Percentiles rank a stretch among this genome's conserved stretches.
Evolutionary conservation across 2,329 filamentous ascomycete species (phyloP).

Genomic region (Coleophoma cylindrospora): DNA sequence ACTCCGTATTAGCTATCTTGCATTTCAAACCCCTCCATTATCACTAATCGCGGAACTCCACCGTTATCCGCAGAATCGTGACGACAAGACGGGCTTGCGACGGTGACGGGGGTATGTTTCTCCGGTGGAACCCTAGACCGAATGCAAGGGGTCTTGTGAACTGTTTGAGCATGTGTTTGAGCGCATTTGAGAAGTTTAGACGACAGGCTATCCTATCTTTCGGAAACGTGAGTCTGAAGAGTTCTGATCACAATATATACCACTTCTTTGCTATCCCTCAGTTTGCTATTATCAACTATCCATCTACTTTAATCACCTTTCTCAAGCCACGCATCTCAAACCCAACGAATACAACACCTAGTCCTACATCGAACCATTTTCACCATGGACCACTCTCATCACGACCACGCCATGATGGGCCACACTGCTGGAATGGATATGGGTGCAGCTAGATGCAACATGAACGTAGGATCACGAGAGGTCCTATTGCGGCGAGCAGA

Average conservation of each 20-base stretch:
- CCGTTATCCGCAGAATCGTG: too few relatives aligned
- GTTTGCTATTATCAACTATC: neutral
- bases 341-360: neutral
- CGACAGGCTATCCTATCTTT: neutral
- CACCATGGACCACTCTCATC: slow-evolving; percentile 39
- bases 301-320: neutral
- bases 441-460: slow-evolving; percentile 66
- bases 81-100: too few relatives aligned
- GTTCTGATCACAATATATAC: neutral
- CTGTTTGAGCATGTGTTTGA: slow-evolving; percentile 5
- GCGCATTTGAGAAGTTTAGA: slow-evolving; percentile 8
- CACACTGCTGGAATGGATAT: slow-evolving; percentile 52
- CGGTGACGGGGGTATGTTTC: too few relatives aligned
- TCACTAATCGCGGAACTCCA: too few relatives aligned
- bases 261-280: neutral
- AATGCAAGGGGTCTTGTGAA: neutral
- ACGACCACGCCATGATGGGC: slow-evolving; percentile 45
- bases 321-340: neutral
- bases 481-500: neutral
- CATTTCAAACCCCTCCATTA: too few relatives aligned
- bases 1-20: too few relatives aligned
- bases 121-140: too few relatives aligned
- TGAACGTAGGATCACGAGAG: slow-evolving; percentile 65
- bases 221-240: neutral
- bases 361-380: neutral